Percentiles rank a stretch among this genome's conserved stretches.
These are phyloP conservation scores for Cyphellophora europaea DNA, from an alignment of 2,329 filamentous ascomycete species.

Conservation along the genomic window DNA sequence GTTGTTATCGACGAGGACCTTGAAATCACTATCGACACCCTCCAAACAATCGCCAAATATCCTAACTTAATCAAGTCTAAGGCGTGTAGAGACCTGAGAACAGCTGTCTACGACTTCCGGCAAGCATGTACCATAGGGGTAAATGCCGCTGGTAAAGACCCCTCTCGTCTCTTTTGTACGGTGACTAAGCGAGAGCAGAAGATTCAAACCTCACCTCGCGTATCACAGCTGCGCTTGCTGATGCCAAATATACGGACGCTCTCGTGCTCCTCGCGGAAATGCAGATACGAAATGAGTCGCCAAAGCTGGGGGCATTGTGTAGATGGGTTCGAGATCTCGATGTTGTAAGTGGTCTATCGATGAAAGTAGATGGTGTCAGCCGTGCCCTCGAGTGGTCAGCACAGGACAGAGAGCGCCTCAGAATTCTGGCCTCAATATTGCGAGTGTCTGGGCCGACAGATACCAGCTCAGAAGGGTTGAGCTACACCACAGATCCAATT, in stretches of 20 bases:
- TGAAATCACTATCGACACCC: conserved; percentile 57
- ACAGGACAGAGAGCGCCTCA: conserved; percentile 47
- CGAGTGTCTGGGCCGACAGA: conserved; percentile 53
- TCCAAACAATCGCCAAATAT: conserved; percentile 48
- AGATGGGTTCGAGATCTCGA: conserved; percentile 65
- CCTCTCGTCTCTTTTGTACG: conserved; percentile 9
- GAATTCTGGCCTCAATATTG: conserved; percentile 55
- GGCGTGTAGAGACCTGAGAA: conserved; percentile 55
- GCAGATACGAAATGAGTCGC: conserved; percentile 55
- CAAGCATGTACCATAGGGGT: conserved; percentile 59
- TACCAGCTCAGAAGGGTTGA: background rate
- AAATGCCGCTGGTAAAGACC: conserved; percentile 43
- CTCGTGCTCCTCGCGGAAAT: conserved; percentile 59
- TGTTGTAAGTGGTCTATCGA: conserved; percentile 56
- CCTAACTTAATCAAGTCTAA: conserved; percentile 59
- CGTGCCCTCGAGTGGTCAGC: conserved; percentile 10
- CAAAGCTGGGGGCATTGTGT: conserved; percentile 59
- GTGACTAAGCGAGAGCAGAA: conserved; percentile 23
- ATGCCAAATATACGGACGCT: conserved; percentile 58
- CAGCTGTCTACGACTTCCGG: conserved; percentile 59
- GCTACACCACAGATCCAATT: conserved; percentile 44
- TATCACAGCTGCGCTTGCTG: conserved; percentile 56
- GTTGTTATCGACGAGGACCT: conserved; percentile 48
- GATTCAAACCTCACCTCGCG: conserved; percentile 57
- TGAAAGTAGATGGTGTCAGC: conserved; percentile 37